Evolutionary conservation across 768 basidiomycete species (phyloP).

Genomic region (Sporobolomyces roseus): DNA sequence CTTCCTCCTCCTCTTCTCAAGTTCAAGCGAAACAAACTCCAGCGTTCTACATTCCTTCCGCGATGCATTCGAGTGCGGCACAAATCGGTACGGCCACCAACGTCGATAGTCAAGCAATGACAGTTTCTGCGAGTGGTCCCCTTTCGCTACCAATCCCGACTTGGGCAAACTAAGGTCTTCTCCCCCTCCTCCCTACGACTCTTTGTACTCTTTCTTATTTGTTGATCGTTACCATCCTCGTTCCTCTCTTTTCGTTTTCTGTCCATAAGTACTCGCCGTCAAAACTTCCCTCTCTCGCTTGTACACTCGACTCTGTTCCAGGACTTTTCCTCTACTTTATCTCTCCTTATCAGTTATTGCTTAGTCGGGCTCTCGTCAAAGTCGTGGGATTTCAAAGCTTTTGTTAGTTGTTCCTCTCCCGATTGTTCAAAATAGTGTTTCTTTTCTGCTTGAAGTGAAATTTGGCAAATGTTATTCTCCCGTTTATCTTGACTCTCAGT

Average conservation of each 20-base stretch:
- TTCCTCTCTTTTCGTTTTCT: background rate
- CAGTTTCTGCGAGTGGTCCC: constrained; percentile 5
- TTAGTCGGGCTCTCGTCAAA: no score
- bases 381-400: no score
- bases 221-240: background rate
- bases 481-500: no score
- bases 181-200: no score
- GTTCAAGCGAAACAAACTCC: constrained; percentile 18
- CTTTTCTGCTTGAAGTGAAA: no score
- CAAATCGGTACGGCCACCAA: constrained; percentile 7
- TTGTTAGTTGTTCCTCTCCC: no score
- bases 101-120: constrained; percentile 5
- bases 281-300: no score
- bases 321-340: background rate
- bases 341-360: background rate
- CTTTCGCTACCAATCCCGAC: constrained; percentile 7
- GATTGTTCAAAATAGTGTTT: no score
- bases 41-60: constrained; percentile 30
- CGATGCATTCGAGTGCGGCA: background rate
- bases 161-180: constrained; percentile 6
- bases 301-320: background rate
- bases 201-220: background rate
- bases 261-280: no score
- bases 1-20: background rate
- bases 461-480: no score